Percentiles rank a stretch among this genome's conserved stretches.
These are phyloP conservation scores for Batkoa obscura DNA, from an alignment of 371 early-diverging fungal species.

Conservation along the genomic window DNA sequence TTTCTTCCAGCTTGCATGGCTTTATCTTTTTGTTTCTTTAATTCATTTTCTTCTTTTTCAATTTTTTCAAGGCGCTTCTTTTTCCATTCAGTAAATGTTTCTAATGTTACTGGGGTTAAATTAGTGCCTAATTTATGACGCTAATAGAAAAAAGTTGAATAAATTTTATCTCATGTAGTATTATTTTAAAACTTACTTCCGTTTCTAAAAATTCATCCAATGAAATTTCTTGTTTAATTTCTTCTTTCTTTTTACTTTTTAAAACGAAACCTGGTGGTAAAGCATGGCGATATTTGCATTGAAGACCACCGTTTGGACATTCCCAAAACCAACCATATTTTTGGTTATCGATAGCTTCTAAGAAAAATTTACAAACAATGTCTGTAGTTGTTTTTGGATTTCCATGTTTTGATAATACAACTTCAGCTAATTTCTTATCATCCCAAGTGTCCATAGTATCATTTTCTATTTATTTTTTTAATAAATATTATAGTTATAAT, in stretches of 20 bases:
- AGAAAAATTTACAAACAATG: slow-evolving; percentile 97
- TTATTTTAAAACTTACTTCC: slow-evolving; percentile 31
- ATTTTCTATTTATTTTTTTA: slow-evolving; percentile 4
- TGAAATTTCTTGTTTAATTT: slow-evolving; percentile 60
- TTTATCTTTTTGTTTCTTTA: slow-evolving; percentile 65
- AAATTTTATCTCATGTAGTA: background rate
- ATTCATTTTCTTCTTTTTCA: slow-evolving; percentile 44
- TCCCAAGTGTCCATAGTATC: slow-evolving; percentile 95
- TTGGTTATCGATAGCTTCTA: slow-evolving; percentile 93
- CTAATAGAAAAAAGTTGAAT: slow-evolving; percentile 14
- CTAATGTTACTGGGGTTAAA: slow-evolving; percentile 91
- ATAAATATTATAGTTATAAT: no score
- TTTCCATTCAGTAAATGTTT: slow-evolving; percentile 93
- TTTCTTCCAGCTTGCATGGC: slow-evolving; percentile 83
- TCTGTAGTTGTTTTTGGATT: slow-evolving; percentile 77
- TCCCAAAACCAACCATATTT: slow-evolving; percentile 99
- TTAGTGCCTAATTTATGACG: slow-evolving; percentile 86
- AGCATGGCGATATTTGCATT: slow-evolving; percentile 92
- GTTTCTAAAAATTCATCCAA: slow-evolving; percentile 92
- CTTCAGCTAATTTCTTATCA: slow-evolving; percentile 74
- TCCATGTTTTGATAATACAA: slow-evolving; percentile 65
- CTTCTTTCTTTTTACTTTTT: slow-evolving; percentile 66
- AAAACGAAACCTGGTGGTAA: slow-evolving; percentile 95
- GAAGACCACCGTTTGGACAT: slow-evolving; percentile 82
- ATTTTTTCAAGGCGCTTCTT: slow-evolving; percentile 52